phyloP scores from a whole-genome alignment of 2,329 filamentous ascomycete genomes.

The Karstenula rhodostoma region DNA sequence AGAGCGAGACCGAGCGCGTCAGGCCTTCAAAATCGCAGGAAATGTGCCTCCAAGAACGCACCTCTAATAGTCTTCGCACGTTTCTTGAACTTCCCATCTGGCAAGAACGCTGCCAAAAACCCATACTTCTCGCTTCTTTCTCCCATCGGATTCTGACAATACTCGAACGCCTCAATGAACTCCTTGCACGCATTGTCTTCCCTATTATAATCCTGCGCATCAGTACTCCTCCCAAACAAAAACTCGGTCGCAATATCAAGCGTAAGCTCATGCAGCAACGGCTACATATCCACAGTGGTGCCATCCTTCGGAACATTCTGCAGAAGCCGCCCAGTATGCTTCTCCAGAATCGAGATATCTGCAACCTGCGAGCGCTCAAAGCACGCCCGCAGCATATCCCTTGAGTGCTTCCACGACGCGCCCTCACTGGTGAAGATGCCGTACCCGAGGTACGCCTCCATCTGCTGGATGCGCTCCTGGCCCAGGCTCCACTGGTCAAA shows the following conservation, averaged over 20 bases:
- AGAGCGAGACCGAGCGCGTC: no score
- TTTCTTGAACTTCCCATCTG: conserved; percentile 26
- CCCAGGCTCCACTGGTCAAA: conserved; percentile 33
- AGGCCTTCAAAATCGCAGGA: no score
- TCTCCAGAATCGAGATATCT: neutral
- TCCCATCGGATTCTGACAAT: conserved; percentile 19
- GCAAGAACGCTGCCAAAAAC: conserved; percentile 23
- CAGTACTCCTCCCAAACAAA: neutral
- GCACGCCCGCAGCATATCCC: neutral
- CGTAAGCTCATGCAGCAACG: neutral
- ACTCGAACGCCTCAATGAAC: conserved; percentile 36
- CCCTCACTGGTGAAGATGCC: conserved; percentile 40
- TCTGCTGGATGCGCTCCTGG: conserved; percentile 13
- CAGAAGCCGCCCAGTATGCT: neutral
- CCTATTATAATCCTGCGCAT: neutral
- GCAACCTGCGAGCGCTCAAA: neutral
- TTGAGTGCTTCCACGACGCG: conserved; percentile 21
- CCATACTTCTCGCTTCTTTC: conserved; percentile 25
- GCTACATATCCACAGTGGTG: conserved; percentile 4
- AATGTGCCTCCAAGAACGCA: conserved; percentile 13
- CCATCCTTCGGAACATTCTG: neutral
- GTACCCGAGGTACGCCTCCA: conserved; percentile 27
- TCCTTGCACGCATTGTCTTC: conserved; percentile 15
- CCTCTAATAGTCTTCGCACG: conserved; percentile 28
- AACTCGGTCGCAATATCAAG: conserved; percentile 6